These are phyloP conservation scores for Colletotrichum echinochloae DNA, from an alignment of 2,329 filamentous ascomycete species.

Conservation along the genomic window DNA sequence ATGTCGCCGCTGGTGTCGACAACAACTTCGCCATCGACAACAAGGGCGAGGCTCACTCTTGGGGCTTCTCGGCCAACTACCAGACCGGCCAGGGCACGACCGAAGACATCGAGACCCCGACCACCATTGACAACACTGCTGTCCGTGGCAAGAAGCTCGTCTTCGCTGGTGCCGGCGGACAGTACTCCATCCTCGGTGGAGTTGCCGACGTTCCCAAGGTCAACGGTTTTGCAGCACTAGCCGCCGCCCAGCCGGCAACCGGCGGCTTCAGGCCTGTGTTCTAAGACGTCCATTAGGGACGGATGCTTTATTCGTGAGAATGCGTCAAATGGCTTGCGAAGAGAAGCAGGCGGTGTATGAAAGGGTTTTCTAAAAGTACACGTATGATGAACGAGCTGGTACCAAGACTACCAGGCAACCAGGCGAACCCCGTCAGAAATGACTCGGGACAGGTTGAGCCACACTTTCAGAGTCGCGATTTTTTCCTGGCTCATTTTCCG, in stretches of 20 bases:
- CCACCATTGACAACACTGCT: constrained; percentile 85
- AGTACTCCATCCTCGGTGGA: constrained; percentile 77
- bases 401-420: neutral
- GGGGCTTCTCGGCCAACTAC: constrained; percentile 85
- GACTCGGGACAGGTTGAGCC: constrained; percentile 10
- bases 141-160: constrained; percentile 79
- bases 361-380: constrained; percentile 14
- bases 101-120: constrained; percentile 84
- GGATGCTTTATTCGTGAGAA: too few relatives aligned
- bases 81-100: constrained; percentile 82
- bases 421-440: neutral
- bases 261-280: constrained; percentile 37
- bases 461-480: constrained; percentile 21
- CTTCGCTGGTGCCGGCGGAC: constrained; percentile 88
- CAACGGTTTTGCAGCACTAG: constrained; percentile 46
- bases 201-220: constrained; percentile 45
- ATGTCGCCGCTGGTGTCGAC: constrained; percentile 76
- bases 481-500: constrained; percentile 15
- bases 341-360: constrained; percentile 13
- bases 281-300: neutral
- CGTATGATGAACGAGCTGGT: constrained; percentile 23
- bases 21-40: constrained; percentile 79
- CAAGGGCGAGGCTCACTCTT: constrained; percentile 79
- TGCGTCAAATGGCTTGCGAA: neutral
- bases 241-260: constrained; percentile 31